Evolutionary conservation across 495 filamentous ascomycete species (phyloP).

Genomic region (Aspergillus ellipticus): DNA sequence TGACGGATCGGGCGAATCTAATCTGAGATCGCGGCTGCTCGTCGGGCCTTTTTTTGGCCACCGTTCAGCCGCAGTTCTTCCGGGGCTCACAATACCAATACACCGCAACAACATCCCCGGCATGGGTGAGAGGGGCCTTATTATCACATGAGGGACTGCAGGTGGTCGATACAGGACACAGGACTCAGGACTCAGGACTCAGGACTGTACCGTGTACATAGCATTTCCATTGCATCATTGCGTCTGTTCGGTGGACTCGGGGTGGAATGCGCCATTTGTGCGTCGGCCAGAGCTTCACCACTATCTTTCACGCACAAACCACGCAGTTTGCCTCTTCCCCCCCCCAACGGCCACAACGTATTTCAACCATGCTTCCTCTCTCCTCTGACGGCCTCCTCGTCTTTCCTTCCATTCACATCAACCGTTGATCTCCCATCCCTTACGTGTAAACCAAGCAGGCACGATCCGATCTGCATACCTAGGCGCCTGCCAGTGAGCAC

Average conservation of each 20-base stretch:
- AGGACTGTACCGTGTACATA: too few relatives aligned
- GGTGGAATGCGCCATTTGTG: constrained; percentile 49
- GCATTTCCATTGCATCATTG: too few relatives aligned
- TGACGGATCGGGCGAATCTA: not conserved
- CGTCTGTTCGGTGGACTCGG: too few relatives aligned
- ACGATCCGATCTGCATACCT: not conserved
- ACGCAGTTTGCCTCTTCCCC: constrained; percentile 25
- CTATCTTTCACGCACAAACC: constrained; percentile 33
- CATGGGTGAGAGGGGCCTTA: too few relatives aligned
- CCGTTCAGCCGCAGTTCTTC: too few relatives aligned
- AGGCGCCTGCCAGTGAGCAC: not conserved
- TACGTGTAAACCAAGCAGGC: not conserved
- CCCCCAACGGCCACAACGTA: not conserved
- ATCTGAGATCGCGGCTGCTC: too few relatives aligned
- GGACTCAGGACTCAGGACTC: too few relatives aligned
- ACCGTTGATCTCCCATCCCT: not conserved
- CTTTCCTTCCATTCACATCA: not conserved
- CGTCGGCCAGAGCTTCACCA: constrained; percentile 24
- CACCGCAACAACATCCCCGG: too few relatives aligned
- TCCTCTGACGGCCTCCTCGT: not conserved
- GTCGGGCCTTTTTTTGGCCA: too few relatives aligned
- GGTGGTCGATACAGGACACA: too few relatives aligned
- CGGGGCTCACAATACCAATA: too few relatives aligned
- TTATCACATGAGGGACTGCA: too few relatives aligned
- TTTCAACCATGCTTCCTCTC: not conserved